phyloP scores from a whole-genome alignment of 1,284 basidiomycete genomes.

The Melampsora abietis-canadensis region DNA sequence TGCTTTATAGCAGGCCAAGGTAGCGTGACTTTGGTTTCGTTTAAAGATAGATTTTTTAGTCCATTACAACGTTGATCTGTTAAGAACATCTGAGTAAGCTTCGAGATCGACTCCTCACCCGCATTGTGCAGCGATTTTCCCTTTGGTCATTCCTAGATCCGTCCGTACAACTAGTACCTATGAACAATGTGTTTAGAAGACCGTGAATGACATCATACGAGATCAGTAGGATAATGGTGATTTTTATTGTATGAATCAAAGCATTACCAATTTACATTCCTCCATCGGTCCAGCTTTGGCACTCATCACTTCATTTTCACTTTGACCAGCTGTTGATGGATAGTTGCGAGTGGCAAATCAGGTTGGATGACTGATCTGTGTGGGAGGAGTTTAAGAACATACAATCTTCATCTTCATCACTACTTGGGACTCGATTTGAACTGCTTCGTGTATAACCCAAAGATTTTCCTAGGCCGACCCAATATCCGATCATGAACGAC shows the following conservation, averaged over 20 bases:
- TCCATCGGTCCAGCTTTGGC: constrained; percentile 15
- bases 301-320: constrained; percentile 23
- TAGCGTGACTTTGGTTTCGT: constrained; percentile 23
- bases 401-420: constrained; percentile 31
- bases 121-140: constrained; percentile 43
- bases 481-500: constrained; percentile 42
- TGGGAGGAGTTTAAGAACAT: not conserved
- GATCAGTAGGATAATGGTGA: not conserved
- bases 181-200: not conserved
- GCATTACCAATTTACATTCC: constrained; percentile 35
- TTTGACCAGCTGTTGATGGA: not conserved
- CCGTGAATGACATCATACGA: not conserved
- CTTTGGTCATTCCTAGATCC: constrained; percentile 42
- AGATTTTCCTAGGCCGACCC: constrained; percentile 37
- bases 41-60: not conserved
- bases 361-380: not conserved
- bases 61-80: not conserved
- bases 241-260: not conserved
- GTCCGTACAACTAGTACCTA: constrained; percentile 39
- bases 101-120: constrained; percentile 5
- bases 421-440: not conserved
- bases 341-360: too few species aligned
- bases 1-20: constrained; percentile 40
- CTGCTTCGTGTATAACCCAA: constrained; percentile 36
- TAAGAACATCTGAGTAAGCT: not conserved